Percentiles rank a stretch among this genome's conserved stretches.
Conservation (phyloP, 768 basidiomycete species). For the Tylopilus felleus region DNA sequence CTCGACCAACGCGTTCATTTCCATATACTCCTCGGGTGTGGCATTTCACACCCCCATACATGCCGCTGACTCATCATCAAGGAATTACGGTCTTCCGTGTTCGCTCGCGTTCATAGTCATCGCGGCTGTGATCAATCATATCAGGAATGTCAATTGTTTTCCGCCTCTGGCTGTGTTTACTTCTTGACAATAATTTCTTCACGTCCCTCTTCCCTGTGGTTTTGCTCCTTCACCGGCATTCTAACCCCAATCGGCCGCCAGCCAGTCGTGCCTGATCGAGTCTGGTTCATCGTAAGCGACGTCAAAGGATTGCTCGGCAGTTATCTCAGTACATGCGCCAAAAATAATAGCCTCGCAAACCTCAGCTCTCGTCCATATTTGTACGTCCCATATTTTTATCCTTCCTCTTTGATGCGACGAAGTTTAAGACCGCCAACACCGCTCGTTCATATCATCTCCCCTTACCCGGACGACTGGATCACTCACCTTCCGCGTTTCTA, state of each 20-base stretch:
- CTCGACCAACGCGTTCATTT: conserved; percentile 10
- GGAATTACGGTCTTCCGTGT: conserved; percentile 21
- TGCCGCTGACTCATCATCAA: conserved; percentile 12
- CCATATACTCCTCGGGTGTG: conserved; percentile 22
- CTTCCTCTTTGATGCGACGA: neutral
- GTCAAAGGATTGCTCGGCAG: conserved; percentile 19
- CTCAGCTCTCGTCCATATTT: conserved; percentile 19
- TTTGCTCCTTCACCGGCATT: conserved; percentile 17
- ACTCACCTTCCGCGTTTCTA: neutral
- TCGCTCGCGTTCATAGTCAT: conserved; percentile 1
- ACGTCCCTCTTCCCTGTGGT: neutral
- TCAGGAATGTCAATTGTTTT: conserved; percentile 11
- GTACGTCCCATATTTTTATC: conserved; percentile 24
- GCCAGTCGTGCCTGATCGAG: conserved; percentile 28
- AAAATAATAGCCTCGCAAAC: conserved; percentile 31
- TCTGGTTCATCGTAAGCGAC: conserved; percentile 20
- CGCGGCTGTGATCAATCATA: conserved; percentile 7
- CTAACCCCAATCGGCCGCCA: conserved; percentile 6
- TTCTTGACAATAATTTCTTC: conserved; percentile 1
- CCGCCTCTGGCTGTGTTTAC: conserved; percentile 1
- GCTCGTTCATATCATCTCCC: neutral
- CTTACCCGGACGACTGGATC: neutral
- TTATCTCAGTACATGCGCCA: conserved; percentile 24
- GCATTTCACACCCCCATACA: neutral
- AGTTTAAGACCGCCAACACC: neutral